phyloP scores from a whole-genome alignment of 1,284 basidiomycete genomes.

The Singerocomus inundabilis region DNA sequence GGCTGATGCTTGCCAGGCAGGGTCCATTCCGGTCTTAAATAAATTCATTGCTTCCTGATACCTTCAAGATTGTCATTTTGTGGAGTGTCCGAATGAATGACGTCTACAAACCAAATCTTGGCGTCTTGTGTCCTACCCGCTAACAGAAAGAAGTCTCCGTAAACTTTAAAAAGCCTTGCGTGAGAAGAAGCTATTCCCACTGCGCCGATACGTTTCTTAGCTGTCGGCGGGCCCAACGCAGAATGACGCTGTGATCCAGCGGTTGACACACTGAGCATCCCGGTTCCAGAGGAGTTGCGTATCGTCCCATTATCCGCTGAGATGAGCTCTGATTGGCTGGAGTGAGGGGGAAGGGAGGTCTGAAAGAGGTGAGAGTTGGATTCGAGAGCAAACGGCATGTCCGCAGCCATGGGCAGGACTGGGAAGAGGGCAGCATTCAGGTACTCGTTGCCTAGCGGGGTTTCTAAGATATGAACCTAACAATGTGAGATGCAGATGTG shows the following conservation, averaged over 20 bases:
- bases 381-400: constrained; percentile 57
- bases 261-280: constrained; percentile 25
- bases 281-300: constrained; percentile 53
- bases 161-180: constrained; percentile 79
- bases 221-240: constrained; percentile 41
- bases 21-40: constrained; percentile 71
- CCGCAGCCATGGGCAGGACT: constrained; percentile 52
- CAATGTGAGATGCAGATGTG: constrained; percentile 7
- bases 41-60: constrained; percentile 80
- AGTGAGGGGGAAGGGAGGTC: constrained; percentile 46
- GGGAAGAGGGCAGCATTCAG: constrained; percentile 66
- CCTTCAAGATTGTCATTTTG: constrained; percentile 43
- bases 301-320: constrained; percentile 44
- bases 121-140: constrained; percentile 82
- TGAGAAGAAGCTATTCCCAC: constrained; percentile 71
- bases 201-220: constrained; percentile 59
- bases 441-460: constrained; percentile 72
- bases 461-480: constrained; percentile 66
- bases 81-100: constrained; percentile 20
- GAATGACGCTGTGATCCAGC: constrained; percentile 46
- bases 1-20: constrained; percentile 83
- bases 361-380: constrained; percentile 41
- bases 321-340: constrained; percentile 58
- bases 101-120: constrained; percentile 59
- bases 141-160: constrained; percentile 86